Evolutionary conservation across 2,329 filamentous ascomycete genomes (phyloP), one percentile per base, ranked within the genome.

Genomic region (Beauveria sp.): DNA sequence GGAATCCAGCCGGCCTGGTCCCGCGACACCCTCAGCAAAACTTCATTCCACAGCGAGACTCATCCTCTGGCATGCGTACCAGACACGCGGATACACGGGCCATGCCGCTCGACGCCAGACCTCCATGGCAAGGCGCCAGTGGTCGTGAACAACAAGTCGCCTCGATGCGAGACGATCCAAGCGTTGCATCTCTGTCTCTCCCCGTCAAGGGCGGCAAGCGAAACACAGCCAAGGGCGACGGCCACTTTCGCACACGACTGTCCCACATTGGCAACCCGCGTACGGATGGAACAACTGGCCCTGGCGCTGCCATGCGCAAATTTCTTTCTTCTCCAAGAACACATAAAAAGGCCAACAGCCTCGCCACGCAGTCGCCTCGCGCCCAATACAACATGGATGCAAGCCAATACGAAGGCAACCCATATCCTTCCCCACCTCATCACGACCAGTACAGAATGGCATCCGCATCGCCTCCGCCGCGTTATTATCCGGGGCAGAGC

Each of bases 91-190:
- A 69, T 73, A 73, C 66, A 72, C 68, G 64, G 76, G 68, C 71
- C 65, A 67, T 75, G 67, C 64, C 70, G 67, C 63, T 77, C 58
- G 76, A 80, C 28, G 76, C 69, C 56, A 77, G 79, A 24, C 84
- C 85, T 5, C 79, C 85, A 61, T 92, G 89, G 89, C 87, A 86
- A 67, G 89, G 89, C 20, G 84, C 85, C 43, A 91, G 86, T 70
- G 89, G 89, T 30, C 83, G 89, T 65, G 80, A 80, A 47, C 77
- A 82, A 41, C 78, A 90, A 61, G 81, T 89, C 40, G 80, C 81
- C 50, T 85, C 88, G 3, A 80, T 90, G 43, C 80, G 78, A 68
- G 87, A 90, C 69, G 83, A 84, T 41, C 76, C 75, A 47, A 75
- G 77, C 62, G 81, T 80, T 16, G 74, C 80, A 61, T 83, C 85